A percentile compares a stretch with the other conserved stretches of the same genome.
Conservation (phyloP, 148 eudicot species). For the Mesembryanthemum crystallinum region DNA sequence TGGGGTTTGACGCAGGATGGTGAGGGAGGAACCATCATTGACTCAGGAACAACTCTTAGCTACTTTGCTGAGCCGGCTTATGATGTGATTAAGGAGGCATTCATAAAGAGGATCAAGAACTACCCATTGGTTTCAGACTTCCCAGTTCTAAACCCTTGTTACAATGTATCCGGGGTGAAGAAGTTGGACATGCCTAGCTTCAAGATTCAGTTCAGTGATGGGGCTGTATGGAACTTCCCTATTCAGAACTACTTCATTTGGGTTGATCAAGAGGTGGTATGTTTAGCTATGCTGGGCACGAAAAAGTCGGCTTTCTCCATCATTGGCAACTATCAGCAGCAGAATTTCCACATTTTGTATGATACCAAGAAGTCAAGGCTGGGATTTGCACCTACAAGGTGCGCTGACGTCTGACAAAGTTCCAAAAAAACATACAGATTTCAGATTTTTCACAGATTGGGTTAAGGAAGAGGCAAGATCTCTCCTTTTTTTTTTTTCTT, state of each 20-base stretch:
- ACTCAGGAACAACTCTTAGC: constrained; percentile 88
- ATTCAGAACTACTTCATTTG: constrained; percentile 72
- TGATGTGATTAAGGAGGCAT: constrained; percentile 60
- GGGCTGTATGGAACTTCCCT: constrained; percentile 85
- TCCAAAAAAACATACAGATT: neutral
- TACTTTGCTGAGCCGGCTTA: constrained; percentile 81
- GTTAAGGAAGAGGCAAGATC: constrained; percentile 7
- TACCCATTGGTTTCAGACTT: constrained; percentile 59
- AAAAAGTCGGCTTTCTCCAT: constrained; percentile 64
- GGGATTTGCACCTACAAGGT: constrained; percentile 78
- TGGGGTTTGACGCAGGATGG: constrained; percentile 66
- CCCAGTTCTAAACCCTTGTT: constrained; percentile 70
- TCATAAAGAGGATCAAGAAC: constrained; percentile 43
- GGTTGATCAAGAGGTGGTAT: constrained; percentile 70
- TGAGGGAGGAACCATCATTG: constrained; percentile 83
- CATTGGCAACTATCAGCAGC: constrained; percentile 94
- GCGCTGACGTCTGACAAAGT: constrained; percentile 52
- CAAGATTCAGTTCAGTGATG: constrained; percentile 66
- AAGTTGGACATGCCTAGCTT: constrained; percentile 61
- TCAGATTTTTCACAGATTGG: constrained; percentile 16
- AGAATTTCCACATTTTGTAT: constrained; percentile 82
- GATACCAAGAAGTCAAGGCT: constrained; percentile 83
- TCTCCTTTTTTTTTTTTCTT: neutral
- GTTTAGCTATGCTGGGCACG: constrained; percentile 72
- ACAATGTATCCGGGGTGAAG: constrained; percentile 67